Base-by-base conservation (phyloP, 2,329 filamentous ascomycete species). In the Didymella lethalis region DNA sequence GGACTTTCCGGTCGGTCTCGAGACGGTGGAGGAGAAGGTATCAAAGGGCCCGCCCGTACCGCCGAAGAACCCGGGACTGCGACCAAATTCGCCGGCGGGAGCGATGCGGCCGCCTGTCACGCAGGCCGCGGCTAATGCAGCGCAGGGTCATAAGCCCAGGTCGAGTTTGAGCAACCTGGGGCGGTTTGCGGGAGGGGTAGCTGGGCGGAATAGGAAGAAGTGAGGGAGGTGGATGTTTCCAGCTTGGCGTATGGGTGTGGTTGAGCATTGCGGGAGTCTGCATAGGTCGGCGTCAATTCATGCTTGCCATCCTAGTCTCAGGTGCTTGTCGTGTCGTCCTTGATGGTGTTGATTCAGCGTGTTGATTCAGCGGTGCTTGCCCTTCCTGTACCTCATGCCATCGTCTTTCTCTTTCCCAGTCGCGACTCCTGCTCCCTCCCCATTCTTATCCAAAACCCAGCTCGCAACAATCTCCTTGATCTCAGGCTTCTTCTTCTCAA, bases 401-500 rank as follows among this genome's bases (percentile, higher is more conserved):
- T 78, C 74, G 25, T 67, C 71, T 41, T 72, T 70, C 7, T 71
- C 70, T 59, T 64, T 48, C 59, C 61, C 16, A 62, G 44, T 78
- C 73, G 29, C 66, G 70, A 36, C 71, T 67, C 10, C 71, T 68
- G 57, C 51, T 57, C 64, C 44, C 60, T 62, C 16, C 38, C 66
- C 32, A 12, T 59, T 57, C 7, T 46, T 43, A 10, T 81, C 78
- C 53, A 82, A 75, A 2, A 90, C 84, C 91, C 91, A 93, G 2
- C 87, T 92, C 62, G 89, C 83, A 18, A 91, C 78, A 28, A 94
- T 84, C 70, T 91, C 81, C 75, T 87, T 91, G 18, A 85, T 82
- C 76, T 93, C 91, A 36, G 83, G 84, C 41, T 83, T 79, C 56
- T 81, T 83, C 57, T 81, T 82, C 63, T 90, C 87, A 64, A 83